Evolutionary conservation across 441 rosid genomes (phyloP).

Genomic region (Daphne laureola): DNA sequence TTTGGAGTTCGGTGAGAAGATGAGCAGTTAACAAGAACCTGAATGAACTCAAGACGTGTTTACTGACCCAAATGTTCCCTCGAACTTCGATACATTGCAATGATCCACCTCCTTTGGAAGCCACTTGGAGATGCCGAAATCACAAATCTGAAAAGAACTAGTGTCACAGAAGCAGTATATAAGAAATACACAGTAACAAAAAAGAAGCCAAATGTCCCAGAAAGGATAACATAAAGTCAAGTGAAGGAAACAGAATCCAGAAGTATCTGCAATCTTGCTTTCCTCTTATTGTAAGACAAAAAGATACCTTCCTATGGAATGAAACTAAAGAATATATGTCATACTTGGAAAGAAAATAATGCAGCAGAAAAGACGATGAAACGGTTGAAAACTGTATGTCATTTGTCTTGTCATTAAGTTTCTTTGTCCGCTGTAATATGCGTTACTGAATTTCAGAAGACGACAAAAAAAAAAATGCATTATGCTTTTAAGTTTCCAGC

Average conservation of each 20-base stretch:
- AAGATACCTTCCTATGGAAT: no score
- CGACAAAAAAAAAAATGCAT: no score
- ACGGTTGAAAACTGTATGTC: no score
- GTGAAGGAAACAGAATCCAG: neutral
- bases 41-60: constrained; percentile 3
- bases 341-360: no score
- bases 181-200: constrained; percentile 1
- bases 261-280: no score
- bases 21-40: neutral
- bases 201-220: neutral
- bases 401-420: no score
- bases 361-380: no score
- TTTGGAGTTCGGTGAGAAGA: constrained; percentile 2
- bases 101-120: constrained; percentile 81
- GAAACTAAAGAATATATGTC: no score
- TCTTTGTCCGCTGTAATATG: no score
- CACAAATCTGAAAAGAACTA: constrained; percentile 55
- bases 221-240: constrained; percentile 3
- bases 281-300: no score
- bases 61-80: constrained; percentile 92
- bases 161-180: constrained; percentile 8
- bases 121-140: constrained; percentile 94
- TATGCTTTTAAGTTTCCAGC: no score
- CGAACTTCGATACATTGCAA: constrained; percentile 74
- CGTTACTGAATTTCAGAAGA: no score